Evolutionary conservation across 345 rosid genomes (phyloP).

Genomic region (Salix viminalis): DNA sequence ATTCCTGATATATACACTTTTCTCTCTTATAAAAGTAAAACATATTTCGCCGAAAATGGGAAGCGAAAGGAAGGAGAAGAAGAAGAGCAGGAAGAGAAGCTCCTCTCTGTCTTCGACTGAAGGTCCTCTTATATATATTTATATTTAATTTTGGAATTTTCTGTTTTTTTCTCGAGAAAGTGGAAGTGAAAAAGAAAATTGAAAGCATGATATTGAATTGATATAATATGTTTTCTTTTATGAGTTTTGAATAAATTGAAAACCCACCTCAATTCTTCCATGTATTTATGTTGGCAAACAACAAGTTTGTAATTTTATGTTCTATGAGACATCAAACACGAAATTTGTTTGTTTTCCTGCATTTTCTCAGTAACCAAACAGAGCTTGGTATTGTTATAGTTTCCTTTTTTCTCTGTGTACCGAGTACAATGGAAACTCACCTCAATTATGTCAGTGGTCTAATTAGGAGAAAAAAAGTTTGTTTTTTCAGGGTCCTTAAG

Average conservation of each 20-base stretch:
- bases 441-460: background rate
- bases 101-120: conserved; percentile 35
- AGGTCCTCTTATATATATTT: conserved; percentile 11
- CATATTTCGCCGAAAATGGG: conserved; percentile 39
- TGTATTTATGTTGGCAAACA: background rate
- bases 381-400: background rate
- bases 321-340: background rate
- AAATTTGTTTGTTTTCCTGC: background rate
- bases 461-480: background rate
- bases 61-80: conserved; percentile 49
- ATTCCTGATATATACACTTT: too few relatives aligned
- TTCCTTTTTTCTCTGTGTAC: background rate
- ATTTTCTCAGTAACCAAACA: background rate
- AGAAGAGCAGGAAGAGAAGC: conserved; percentile 48
- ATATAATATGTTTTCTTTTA: background rate
- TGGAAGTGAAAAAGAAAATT: background rate
- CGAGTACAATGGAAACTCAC: background rate
- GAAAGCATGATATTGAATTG: background rate
- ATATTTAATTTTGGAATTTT: background rate
- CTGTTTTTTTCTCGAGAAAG: conserved; percentile 15
- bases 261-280: background rate
- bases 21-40: too few relatives aligned
- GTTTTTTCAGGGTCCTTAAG: background rate
- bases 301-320: background rate
- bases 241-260: background rate